phyloP scores from a whole-genome alignment of 2,329 filamentous ascomycete genomes.

The Magnaporthales sp. region DNA sequence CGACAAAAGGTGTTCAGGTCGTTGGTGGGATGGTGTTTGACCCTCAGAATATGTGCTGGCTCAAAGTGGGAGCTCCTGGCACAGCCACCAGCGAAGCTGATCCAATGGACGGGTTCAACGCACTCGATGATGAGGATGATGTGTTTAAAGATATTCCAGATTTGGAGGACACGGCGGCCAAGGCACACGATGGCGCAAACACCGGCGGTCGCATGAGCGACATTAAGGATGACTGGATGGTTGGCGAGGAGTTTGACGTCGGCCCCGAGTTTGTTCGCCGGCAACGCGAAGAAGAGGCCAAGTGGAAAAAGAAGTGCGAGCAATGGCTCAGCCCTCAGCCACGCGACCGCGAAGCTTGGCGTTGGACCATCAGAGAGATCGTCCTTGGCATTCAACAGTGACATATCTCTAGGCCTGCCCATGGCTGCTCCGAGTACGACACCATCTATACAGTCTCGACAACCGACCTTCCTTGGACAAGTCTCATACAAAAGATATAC shows the following conservation, averaged over 20 bases:
- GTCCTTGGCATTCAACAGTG: slow-evolving; percentile 22
- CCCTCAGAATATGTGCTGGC: slow-evolving; percentile 94
- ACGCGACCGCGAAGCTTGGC: slow-evolving; percentile 55
- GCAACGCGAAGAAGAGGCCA: slow-evolving; percentile 83
- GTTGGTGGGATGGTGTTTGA: slow-evolving; percentile 99
- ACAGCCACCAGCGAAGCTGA: slow-evolving; percentile 37
- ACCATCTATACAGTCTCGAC: background rate
- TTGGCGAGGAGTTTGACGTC: slow-evolving; percentile 95
- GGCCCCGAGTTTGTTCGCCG: slow-evolving; percentile 86
- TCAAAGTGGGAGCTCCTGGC: slow-evolving; percentile 57
- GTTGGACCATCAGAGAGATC: slow-evolving; percentile 65
- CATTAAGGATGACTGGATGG: slow-evolving; percentile 68
- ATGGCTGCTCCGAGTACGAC: background rate
- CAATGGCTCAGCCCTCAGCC: slow-evolving; percentile 64
- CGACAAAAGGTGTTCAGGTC: slow-evolving; percentile 79
- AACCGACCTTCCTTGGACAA: background rate
- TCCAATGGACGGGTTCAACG: slow-evolving; percentile 56
- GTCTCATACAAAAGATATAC: background rate
- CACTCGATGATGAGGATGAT: slow-evolving; percentile 79
- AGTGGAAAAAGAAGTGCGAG: slow-evolving; percentile 82
- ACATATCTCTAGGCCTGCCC: background rate
- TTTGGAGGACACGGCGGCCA: slow-evolving; percentile 59
- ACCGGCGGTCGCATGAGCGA: slow-evolving; percentile 48
- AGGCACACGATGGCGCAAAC: slow-evolving; percentile 34
- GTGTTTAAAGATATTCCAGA: slow-evolving; percentile 94